Base-by-base conservation (phyloP, 192 early-diverging fungal genomes). In the Phlyctochytrium arcticum region DNA sequence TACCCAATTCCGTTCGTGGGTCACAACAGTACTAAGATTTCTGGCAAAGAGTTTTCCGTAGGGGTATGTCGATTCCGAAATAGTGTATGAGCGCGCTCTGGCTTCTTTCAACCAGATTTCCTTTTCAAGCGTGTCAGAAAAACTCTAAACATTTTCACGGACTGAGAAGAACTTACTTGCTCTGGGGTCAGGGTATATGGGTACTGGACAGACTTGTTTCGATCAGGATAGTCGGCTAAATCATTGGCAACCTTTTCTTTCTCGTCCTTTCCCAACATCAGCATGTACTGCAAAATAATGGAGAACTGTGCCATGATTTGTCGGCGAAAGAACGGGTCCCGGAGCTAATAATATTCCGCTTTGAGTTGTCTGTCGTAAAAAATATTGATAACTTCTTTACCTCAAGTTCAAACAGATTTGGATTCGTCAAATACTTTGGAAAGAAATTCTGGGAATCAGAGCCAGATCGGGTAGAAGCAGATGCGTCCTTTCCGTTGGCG, bases 251-350 rank as follows among this genome's bases (percentile, higher is more conserved):
- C 71, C 12, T 75, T 61, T 23, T 84, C 21, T 33, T 76, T 70
- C 47, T 76, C 74, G 29, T 67, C 33, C 27, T 75, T 63, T 46
- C 85, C 64, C 54, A 87, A 75, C 24, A 74, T 69, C 44, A 83
- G 67, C 1, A 89, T 78, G 71, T 90, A 92, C 55, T 92, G 87
- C 19, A 92, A 72, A 7, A 92, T 76, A n/a, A 97, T 92, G n/a
- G 92, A 70, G 29, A 90, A 77, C 70, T 97, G 94, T 21, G 93
- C 75, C 29, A 97, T 74, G 6, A 97, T 82, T 61, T 91, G 90
- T 37, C 91, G 87, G 48, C 93, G 86, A 69, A 96, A 92, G 51
- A 84, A 73, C 6, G 86, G 75, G 60, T 98, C 95, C 10, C 75
- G 71, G 19, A 96, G 75, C 87, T 97, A 77, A 15, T 21, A 53